Percentiles rank a stretch among this genome's conserved stretches.
Conservation (phyloP, 1,284 basidiomycete species). For the Athelia sp. region DNA sequence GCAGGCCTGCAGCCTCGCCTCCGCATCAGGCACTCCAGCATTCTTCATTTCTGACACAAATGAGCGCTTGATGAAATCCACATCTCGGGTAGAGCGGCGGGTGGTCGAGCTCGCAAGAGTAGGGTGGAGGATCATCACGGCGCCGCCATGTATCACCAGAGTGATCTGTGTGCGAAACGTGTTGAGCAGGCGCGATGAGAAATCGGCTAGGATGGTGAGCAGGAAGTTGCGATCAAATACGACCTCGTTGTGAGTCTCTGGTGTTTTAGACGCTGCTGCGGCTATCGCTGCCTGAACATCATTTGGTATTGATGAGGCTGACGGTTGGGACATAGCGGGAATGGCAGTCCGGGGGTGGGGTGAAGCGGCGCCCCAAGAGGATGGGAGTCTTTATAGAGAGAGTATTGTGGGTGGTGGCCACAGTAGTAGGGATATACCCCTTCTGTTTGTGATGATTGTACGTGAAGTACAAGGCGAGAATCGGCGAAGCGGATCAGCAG, state of each 20-base stretch:
- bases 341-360: too few species aligned
- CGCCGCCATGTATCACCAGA: slow-evolving; percentile 63
- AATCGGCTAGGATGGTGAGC: slow-evolving; percentile 37
- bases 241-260: slow-evolving; percentile 28
- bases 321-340: too few species aligned
- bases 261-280: neutral
- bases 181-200: slow-evolving; percentile 39
- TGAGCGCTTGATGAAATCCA: slow-evolving; percentile 58
- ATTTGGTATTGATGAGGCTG: too few species aligned
- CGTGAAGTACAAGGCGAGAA: too few species aligned
- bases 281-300: too few species aligned
- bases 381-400: too few species aligned
- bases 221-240: slow-evolving; percentile 31
- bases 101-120: slow-evolving; percentile 32
- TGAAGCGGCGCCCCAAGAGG: too few species aligned
- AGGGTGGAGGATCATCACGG: slow-evolving; percentile 61
- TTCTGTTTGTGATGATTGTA: too few species aligned
- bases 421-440: too few species aligned
- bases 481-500: too few species aligned
- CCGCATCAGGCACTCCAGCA: slow-evolving; percentile 43
- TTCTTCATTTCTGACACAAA: slow-evolving; percentile 50
- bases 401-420: too few species aligned
- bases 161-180: slow-evolving; percentile 44
- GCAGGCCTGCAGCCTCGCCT: slow-evolving; percentile 46
- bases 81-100: slow-evolving; percentile 52